Conservation (phyloP, 2,329 filamentous ascomycete genomes). For the Colletotrichum caudatum region DNA sequence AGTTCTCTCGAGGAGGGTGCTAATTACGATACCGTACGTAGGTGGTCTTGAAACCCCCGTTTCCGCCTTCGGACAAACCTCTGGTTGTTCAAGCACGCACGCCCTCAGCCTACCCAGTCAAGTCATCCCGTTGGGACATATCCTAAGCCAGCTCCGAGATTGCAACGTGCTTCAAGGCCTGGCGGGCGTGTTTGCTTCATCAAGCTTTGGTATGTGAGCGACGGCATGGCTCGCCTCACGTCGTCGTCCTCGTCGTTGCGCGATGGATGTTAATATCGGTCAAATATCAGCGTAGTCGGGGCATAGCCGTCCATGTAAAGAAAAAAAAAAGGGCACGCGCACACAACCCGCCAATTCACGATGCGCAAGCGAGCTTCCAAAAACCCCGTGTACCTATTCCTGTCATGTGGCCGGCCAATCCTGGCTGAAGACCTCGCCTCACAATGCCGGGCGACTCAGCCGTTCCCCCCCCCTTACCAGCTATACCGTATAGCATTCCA, state of each 20-base stretch:
- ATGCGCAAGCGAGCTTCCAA: slow-evolving; percentile 9
- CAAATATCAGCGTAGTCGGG: neutral
- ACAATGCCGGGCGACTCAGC: slow-evolving; percentile 3
- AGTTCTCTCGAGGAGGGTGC: neutral
- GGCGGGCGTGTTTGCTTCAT: slow-evolving; percentile 6
- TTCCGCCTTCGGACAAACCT: neutral
- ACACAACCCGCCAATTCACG: neutral
- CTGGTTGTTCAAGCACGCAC: neutral
- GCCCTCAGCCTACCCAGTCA: neutral
- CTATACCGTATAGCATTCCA: neutral
- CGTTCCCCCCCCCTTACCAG: neutral
- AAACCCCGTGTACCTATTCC: neutral
- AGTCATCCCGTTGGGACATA: neutral
- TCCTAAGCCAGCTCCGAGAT: neutral
- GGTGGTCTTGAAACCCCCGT: neutral
- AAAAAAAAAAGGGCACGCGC: neutral
- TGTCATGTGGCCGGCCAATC: slow-evolving; percentile 10
- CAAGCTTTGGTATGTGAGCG: neutral
- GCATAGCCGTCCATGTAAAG: neutral
- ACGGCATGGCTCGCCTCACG: neutral
- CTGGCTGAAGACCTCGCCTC: slow-evolving; percentile 3
- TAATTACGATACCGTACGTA: neutral
- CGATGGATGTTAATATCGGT: neutral
- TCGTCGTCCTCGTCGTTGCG: neutral
- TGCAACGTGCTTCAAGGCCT: neutral